A percentile compares a stretch with the other conserved stretches of the same genome.
phyloP scores from a whole-genome alignment of 352 stramenopile species.

The Pythium insidiosum region DNA sequence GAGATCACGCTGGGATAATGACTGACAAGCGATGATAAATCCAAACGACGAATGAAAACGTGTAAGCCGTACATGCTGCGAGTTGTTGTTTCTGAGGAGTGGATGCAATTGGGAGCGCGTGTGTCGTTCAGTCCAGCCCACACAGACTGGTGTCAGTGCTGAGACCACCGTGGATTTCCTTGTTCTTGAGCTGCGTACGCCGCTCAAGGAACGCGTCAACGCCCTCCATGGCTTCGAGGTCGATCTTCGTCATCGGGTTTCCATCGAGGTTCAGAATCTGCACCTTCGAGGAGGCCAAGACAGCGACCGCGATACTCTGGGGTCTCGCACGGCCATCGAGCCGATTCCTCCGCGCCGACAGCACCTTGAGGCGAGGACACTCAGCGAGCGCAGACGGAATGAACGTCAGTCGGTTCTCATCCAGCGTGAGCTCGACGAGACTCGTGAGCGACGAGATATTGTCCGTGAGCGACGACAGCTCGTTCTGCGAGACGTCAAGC shows the following conservation, averaged over 20 bases:
- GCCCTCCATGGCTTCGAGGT: slow-evolving; percentile 71
- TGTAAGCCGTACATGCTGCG: too few relatives aligned
- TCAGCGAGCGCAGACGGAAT: slow-evolving; percentile 37
- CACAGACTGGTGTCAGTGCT: slow-evolving; percentile 77
- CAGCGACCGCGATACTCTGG: slow-evolving; percentile 45
- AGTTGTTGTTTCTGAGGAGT: too few relatives aligned
- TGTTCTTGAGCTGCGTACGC: slow-evolving; percentile 81
- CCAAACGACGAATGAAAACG: too few relatives aligned
- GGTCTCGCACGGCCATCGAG: slow-evolving; percentile 17
- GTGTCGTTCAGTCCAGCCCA: slow-evolving; percentile 60
- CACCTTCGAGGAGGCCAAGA: slow-evolving; percentile 49
- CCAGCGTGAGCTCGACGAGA: slow-evolving; percentile 60
- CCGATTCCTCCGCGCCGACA: slow-evolving; percentile 53
- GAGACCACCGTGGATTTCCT: slow-evolving; percentile 76
- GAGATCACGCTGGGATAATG: too few relatives aligned
- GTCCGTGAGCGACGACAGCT: slow-evolving; percentile 28
- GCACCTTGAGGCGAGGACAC: slow-evolving; percentile 65
- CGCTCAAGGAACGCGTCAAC: slow-evolving; percentile 65
- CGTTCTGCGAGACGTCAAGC: slow-evolving; percentile 64
- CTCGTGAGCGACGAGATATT: slow-evolving; percentile 35
- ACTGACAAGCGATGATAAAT: too few relatives aligned
- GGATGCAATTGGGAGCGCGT: too few relatives aligned
- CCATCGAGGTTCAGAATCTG: slow-evolving; percentile 81
- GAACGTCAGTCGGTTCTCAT: slow-evolving; percentile 41
- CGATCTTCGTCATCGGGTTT: slow-evolving; percentile 72